Conservation (phyloP, 257 asterid species). For the Rhazya stricta region DNA sequence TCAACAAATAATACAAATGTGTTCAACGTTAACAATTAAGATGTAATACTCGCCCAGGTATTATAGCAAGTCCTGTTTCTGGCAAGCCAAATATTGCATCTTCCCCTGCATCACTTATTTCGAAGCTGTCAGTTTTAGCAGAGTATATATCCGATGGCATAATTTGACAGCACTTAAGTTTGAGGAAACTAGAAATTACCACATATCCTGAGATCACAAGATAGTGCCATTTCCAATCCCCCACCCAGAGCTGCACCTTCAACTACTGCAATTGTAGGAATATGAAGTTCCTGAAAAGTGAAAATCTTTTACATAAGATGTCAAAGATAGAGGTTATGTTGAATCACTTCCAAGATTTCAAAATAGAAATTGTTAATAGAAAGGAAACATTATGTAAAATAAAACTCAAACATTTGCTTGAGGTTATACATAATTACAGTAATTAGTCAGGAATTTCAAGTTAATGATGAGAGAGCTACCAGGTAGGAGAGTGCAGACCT, state of each 20-base stretch:
- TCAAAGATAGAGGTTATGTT: neutral
- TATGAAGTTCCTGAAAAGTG: conserved; percentile 49
- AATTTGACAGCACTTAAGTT: neutral
- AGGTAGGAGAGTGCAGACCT: conserved; percentile 41
- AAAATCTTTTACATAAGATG: conserved; percentile 14
- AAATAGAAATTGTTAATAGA: neutral
- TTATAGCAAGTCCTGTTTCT: conserved; percentile 95
- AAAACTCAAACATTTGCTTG: neutral
- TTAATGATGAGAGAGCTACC: neutral
- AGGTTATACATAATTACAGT: neutral
- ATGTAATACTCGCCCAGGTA: conserved; percentile 66
- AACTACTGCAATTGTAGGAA: conserved; percentile 87
- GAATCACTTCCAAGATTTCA: conserved; percentile 3
- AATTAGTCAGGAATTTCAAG: neutral
- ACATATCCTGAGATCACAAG: conserved; percentile 91
- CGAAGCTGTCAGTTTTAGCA: conserved; percentile 18
- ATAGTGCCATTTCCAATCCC: conserved; percentile 92
- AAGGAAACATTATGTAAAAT: neutral
- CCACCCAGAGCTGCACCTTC: conserved; percentile 97
- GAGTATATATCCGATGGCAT: neutral
- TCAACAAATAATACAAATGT: neutral
- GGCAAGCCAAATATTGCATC: conserved; percentile 81
- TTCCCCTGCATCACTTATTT: conserved; percentile 50
- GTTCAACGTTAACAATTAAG: neutral
- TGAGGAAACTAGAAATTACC: conserved; percentile 38